phyloP scores from a whole-genome alignment of 2,329 filamentous ascomycete genomes.

The Triangularia verruculosa region DNA sequence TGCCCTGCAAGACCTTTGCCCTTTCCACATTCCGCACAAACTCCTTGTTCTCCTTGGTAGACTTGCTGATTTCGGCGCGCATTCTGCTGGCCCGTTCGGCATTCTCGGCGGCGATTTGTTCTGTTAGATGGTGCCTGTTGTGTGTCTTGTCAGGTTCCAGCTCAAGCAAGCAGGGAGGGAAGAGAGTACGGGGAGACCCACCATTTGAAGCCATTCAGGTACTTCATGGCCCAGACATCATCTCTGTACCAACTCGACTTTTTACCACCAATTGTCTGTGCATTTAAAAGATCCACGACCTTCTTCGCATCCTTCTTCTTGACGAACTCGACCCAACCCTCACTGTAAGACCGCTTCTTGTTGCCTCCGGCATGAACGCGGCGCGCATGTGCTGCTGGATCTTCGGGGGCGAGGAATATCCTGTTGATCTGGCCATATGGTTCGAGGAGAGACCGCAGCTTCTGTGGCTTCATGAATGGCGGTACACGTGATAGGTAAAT shows the following conservation, averaged over 20 bases:
- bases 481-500: slow-evolving; percentile 81
- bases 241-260: slow-evolving; percentile 82
- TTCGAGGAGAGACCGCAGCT: slow-evolving; percentile 70
- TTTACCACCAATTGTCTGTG: slow-evolving; percentile 75
- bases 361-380: slow-evolving; percentile 74
- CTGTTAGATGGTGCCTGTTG: slow-evolving; percentile 33
- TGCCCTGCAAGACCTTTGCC: slow-evolving; percentile 74
- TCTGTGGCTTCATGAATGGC: slow-evolving; percentile 82
- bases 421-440: slow-evolving; percentile 74
- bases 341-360: slow-evolving; percentile 76
- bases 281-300: slow-evolving; percentile 74
- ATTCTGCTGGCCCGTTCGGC: slow-evolving; percentile 73
- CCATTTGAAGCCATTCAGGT: slow-evolving; percentile 84
- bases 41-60: slow-evolving; percentile 74
- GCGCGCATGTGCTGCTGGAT: slow-evolving; percentile 61
- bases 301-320: slow-evolving; percentile 73
- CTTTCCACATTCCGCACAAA: slow-evolving; percentile 77
- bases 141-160: slow-evolving; percentile 1
- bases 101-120: slow-evolving; percentile 78
- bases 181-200: slow-evolving; percentile 37
- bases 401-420: slow-evolving; percentile 76
- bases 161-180: slow-evolving; percentile 19
- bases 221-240: slow-evolving; percentile 81
- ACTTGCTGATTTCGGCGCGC: slow-evolving; percentile 72
- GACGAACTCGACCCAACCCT: slow-evolving; percentile 84